phyloP scores from a whole-genome alignment of 768 basidiomycete genomes.

The Tephrocybe sp. region DNA sequence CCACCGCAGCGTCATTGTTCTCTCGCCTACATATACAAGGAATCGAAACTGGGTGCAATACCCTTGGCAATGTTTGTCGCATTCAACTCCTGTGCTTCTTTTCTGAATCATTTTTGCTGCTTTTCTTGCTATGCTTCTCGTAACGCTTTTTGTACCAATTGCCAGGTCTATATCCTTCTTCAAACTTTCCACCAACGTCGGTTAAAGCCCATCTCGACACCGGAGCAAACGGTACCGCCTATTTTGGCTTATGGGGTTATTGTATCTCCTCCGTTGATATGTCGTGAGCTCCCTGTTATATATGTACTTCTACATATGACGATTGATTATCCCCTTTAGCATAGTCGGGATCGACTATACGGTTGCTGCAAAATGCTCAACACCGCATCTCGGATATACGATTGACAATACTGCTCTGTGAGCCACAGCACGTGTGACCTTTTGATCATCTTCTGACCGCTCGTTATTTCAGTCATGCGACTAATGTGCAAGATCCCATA shows the following conservation, averaged over 20 bases:
- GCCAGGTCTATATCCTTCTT: slow-evolving; percentile 58
- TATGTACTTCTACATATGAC: slow-evolving; percentile 9
- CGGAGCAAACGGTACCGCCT: slow-evolving; percentile 36
- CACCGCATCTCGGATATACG: slow-evolving; percentile 51
- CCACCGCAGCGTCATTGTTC: slow-evolving; percentile 19
- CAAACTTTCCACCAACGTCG: slow-evolving; percentile 38
- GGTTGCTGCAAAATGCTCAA: slow-evolving; percentile 44
- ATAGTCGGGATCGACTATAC: slow-evolving; percentile 40
- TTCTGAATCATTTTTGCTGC: no score
- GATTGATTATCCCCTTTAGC: slow-evolving; percentile 27
- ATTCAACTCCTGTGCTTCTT: slow-evolving; percentile 40
- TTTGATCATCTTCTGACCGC: background rate
- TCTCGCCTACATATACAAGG: background rate
- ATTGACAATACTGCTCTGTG: slow-evolving; percentile 51
- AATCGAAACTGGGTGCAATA: no score
- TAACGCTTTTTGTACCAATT: slow-evolving; percentile 62
- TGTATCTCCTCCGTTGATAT: slow-evolving; percentile 49
- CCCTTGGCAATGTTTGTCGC: slow-evolving; percentile 24
- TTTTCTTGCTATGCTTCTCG: slow-evolving; percentile 62
- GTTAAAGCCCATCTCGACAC: slow-evolving; percentile 32
- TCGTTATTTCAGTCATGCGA: slow-evolving; percentile 28
- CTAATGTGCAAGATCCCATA: slow-evolving; percentile 39
- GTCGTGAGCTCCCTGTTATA: slow-evolving; percentile 32
- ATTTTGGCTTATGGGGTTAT: slow-evolving; percentile 67
- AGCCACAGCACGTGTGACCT: slow-evolving; percentile 15